Base-by-base conservation (phyloP, 495 filamentous ascomycete genomes). In the Talaromyces wortmannii region DNA sequence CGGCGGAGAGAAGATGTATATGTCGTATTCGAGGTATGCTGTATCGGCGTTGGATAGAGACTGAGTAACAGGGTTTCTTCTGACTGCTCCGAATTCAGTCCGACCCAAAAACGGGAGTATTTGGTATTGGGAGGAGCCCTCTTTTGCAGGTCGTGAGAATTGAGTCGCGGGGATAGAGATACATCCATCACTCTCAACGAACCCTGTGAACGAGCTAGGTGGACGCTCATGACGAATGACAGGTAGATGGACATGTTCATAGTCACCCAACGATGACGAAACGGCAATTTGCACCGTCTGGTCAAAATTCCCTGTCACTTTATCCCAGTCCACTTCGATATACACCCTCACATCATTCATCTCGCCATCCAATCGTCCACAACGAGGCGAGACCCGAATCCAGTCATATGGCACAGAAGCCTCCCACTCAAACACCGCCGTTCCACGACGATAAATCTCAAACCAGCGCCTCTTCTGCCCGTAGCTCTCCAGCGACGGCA, bases 381-480 rank as follows among this genome's bases (percentile, higher is more conserved):
- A 74, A 12, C 67, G 69, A 31, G 78, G 73, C 3, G 80, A 79
- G 7, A 84, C 69, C 48, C 74, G 77, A 31, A 90, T 74, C 76
- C 83, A 89, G 4, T 76, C 57, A 30, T 75, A 62, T 52, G 71
- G 67, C 2, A 78, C 71, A 5, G 74, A 66, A 30, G 84, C 72
- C 5, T 58, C 76, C 78, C 82, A 91, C 49, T 67, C 65, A 62
- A 85, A 85, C 15, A 69, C 69, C 16, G 74, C 63, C 0, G 77
- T 82, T 32, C 87, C 87, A 31, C 82, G 76, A 32, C 74, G 78
- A 64, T 83, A 91, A 57, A 91, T 72, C 40, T 89, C 87, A 50
- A 89, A 81, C 70, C 77, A 89, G 50, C 84, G 78, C 1, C 73
- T 76, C 7, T 42, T 51, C 0, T 79, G 77, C n/a, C 83, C 80